A percentile compares a stretch with the other conserved stretches of the same genome.
These are phyloP conservation scores for Amanita phalloides DNA, from an alignment of 768 basidiomycete species.

Conservation along the genomic window DNA sequence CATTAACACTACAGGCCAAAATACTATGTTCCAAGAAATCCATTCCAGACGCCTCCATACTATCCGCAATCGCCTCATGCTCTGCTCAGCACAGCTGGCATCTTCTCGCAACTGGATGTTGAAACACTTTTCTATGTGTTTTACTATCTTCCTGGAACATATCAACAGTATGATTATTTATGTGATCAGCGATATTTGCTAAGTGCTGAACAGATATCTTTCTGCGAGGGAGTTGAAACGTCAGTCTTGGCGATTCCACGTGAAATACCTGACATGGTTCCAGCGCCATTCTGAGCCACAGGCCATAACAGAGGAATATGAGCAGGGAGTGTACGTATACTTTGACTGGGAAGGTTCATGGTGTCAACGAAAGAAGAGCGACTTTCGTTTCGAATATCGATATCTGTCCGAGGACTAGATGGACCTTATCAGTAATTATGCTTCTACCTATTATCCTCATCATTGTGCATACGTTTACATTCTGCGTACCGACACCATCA, in stretches of 20 bases:
- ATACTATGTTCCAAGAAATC: constrained; percentile 92
- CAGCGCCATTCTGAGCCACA: constrained; percentile 97
- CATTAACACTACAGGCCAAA: constrained; percentile 55
- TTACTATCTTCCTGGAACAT: constrained; percentile 95
- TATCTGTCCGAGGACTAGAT: constrained; percentile 83
- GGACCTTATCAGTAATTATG: constrained; percentile 2
- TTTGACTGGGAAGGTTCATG: constrained; percentile 99
- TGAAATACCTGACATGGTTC: constrained; percentile 99
- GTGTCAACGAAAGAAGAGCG: constrained; percentile 97
- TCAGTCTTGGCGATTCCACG: constrained; percentile 98
- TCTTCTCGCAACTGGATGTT: constrained; percentile 88
- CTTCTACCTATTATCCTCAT: constrained; percentile 6
- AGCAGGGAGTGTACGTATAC: constrained; percentile 98
- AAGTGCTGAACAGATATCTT: constrained; percentile 50
- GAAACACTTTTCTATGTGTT: constrained; percentile 99
- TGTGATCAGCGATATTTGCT: neutral
- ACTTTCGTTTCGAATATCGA: constrained; percentile 95
- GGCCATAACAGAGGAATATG: constrained; percentile 98
- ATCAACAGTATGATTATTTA: constrained; percentile 70
- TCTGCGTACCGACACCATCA: neutral
- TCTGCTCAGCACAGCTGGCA: constrained; percentile 67
- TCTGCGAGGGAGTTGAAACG: constrained; percentile 96
- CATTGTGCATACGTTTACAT: constrained; percentile 4
- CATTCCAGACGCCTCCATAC: constrained; percentile 83
- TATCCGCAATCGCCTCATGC: constrained; percentile 88